Evolutionary conservation across 305 asterid species (phyloP), one percentile per base, ranked within the genome.

Genomic region (Rubia balearica): DNA sequence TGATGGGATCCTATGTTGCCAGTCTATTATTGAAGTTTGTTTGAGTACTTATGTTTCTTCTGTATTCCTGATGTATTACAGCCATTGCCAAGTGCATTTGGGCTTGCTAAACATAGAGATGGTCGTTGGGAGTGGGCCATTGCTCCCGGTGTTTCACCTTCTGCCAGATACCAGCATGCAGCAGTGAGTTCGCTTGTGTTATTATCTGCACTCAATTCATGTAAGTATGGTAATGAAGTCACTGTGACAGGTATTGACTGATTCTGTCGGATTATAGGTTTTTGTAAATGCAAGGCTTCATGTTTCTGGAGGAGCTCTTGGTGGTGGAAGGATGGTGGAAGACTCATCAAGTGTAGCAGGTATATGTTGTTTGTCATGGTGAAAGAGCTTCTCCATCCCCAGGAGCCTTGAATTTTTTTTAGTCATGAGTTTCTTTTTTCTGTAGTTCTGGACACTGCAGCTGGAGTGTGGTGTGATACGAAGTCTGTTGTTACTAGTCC

Each of bases 61-160:
- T 27, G 33, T 48, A 43, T 33, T 56, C 63, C n/a, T 59, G 24
- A 7, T 61, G 27, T 48, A 70, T 63, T 84, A 81, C 86, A 95
- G 99, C 97, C 99, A 13, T 85, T 95, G 64, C 90, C 96, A 75
- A 89, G 99, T 82, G 99, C 99, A 71, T 94, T 91, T 81, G 98
- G 99, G 19, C 98, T 94, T 65, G 99, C 99, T 43, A 94, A 94
- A 81, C 98, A 94, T 78, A 89, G 97, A 83, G 99, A 94, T 87
- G 99, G 99, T 82, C 98, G 99, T 63, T 94, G 99, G 99, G 99
- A 94, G 82, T 94, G 99, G 99, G 99, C 99, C 78, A 94, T 94
- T 81, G 99, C 99, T 72, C 99, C 99, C 71, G 99, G 99, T 69
- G 99, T 94, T 75, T 91, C 99, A 65, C 97, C 99, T 4, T 88